Conservation (phyloP, 164 flowering plant genomes). For the Vitis riparia region DNA sequence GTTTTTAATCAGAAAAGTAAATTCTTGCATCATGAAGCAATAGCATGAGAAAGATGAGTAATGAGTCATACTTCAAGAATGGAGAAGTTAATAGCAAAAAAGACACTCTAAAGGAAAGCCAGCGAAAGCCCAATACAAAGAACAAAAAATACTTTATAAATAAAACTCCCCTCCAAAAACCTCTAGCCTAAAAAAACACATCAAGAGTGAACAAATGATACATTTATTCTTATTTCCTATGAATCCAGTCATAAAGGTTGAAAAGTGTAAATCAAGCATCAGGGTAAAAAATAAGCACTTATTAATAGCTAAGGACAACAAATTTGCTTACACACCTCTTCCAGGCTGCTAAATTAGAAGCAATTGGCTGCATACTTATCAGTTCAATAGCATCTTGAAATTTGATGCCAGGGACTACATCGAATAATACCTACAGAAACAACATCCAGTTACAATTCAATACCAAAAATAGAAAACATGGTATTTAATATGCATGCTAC, state of each 20-base stretch:
- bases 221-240: no score
- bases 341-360: constrained; percentile 73
- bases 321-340: constrained; percentile 54
- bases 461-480: not conserved
- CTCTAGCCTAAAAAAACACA: no score
- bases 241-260: not conserved
- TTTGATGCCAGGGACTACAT: constrained; percentile 87
- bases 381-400: constrained; percentile 89
- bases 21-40: no score
- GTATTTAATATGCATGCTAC: not conserved
- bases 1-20: no score
- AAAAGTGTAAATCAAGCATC: not conserved
- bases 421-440: constrained; percentile 83
- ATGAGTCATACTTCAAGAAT: no score
- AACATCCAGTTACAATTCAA: not conserved
- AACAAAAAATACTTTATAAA: no score
- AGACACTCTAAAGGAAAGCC: no score
- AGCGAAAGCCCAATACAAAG: no score
- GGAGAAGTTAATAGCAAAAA: no score
- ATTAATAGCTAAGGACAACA: not conserved
- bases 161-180: no score
- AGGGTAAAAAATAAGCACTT: not conserved
- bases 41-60: no score
- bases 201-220: no score
- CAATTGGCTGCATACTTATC: constrained; percentile 92